Evolutionary conservation across 1,139 yeast genomes (phyloP), one percentile per base, ranked within the genome.

Genomic region (Pichia terricola): DNA sequence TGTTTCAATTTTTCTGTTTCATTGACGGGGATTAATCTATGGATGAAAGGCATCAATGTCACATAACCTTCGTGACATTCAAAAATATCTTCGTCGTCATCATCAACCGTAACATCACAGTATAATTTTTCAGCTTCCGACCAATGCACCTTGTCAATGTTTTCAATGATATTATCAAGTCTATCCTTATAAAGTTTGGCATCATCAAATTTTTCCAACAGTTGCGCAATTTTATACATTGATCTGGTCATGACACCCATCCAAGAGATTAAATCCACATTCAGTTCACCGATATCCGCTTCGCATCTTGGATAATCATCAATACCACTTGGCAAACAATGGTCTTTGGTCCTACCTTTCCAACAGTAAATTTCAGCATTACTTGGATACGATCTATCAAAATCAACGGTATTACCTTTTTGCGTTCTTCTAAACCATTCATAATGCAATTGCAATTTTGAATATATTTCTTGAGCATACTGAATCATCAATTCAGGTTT

Each of bases 301-400:
- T 77, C 79, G 0, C 88, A 83, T 50, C 99, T 75, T 33, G 99
- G 99, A 58, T 89, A 91, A 60, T 91, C 99, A 62, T 91, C 98
- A 37, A 91, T 62, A 0, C 99, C 99, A 64, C 95, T 83, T 3
- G 98, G 94, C 45, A 91, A 69, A 59, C 95, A 85, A 58, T 86
- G 96, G 4, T 81, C 75, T 27, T 72, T 68, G 0, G 96, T 86
- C 51, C 97, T 75, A 3, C 97, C 98, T 50, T 89, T 75, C 99
- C 99, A 91, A 58, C 96, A 72, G 61, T 84, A 91, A 0, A 80
- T 85, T 40, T 70, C 72, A 7, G 63, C 56, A 6, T 49, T 43
- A 0, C 76, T 67, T 37, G 65, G 67, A 4, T 74, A 66, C 8
- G 74, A 71, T 50, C 95, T 74, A 34, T 75, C 87, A 63, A 81